Evolutionary conservation across 139 green algal genomes (phyloP).

Genomic region (Pycnococcus provasolii): DNA sequence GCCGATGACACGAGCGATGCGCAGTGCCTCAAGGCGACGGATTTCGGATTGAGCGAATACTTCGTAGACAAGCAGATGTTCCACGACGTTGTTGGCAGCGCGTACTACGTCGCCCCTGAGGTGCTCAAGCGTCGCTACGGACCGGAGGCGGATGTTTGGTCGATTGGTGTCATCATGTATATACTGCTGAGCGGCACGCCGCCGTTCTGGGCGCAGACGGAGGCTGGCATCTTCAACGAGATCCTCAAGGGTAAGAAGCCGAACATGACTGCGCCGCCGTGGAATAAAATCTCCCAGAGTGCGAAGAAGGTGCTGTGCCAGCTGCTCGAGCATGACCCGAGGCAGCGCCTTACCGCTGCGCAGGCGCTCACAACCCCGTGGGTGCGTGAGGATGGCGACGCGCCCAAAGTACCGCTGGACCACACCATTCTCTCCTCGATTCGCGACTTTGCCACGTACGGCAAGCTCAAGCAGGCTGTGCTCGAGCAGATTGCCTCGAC

Average conservation of each 20-base stretch:
- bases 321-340: conserved; percentile 37
- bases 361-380: conserved; percentile 59
- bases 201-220: conserved; percentile 37
- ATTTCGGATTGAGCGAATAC: conserved; percentile 66
- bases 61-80: conserved; percentile 40
- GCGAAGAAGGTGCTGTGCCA: conserved; percentile 38
- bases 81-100: conserved; percentile 52
- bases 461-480: conserved; percentile 87
- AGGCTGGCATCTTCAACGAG: conserved; percentile 41
- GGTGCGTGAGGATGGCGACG: conserved; percentile 72
- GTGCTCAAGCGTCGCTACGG: conserved; percentile 40
- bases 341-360: conserved; percentile 31
- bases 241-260: conserved; percentile 30
- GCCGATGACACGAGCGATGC: conserved; percentile 13
- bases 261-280: conserved; percentile 31
- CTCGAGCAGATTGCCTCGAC: conserved; percentile 71
- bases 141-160: conserved; percentile 53
- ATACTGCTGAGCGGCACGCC: conserved; percentile 43
- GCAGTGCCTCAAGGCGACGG: conserved; percentile 51
- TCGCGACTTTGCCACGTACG: conserved; percentile 73
- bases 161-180: conserved; percentile 55
- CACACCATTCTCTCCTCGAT: conserved; percentile 70
- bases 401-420: conserved; percentile 56
- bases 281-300: conserved; percentile 24
- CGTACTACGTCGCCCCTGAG: conserved; percentile 67